Evolutionary conservation across 768 basidiomycete species (phyloP).

Genomic region (Tubosaeta brunneosetosa): DNA sequence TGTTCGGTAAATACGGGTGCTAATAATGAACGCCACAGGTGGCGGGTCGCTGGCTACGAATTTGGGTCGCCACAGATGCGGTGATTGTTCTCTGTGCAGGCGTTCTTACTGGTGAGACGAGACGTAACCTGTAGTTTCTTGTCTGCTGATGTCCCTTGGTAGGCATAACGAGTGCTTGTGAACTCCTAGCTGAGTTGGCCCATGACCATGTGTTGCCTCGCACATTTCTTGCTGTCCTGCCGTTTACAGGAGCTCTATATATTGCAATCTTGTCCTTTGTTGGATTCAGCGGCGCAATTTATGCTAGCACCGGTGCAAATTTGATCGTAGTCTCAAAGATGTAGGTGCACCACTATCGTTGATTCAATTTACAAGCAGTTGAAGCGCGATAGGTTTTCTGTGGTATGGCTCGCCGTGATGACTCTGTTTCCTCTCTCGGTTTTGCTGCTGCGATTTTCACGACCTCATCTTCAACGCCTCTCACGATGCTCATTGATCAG

Average conservation of each 20-base stretch:
- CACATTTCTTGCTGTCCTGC: conserved; percentile 44
- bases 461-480: conserved; percentile 49
- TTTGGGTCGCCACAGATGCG: conserved; percentile 62
- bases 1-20: not conserved
- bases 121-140: not conserved
- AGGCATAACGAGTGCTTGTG: conserved; percentile 58
- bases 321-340: conserved; percentile 55
- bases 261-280: conserved; percentile 49
- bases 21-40: conserved; percentile 32
- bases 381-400: conserved; percentile 47
- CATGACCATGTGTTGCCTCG: conserved; percentile 58
- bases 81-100: conserved; percentile 70
- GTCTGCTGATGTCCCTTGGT: conserved; percentile 1
- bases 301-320: conserved; percentile 52
- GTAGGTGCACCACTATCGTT: conserved; percentile 27
- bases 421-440: conserved; percentile 57
- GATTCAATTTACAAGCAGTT: not conserved
- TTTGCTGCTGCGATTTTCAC: conserved; percentile 59
- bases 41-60: conserved; percentile 58
- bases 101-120: conserved; percentile 53
- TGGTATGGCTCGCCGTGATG: conserved; percentile 66
- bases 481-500: conserved; percentile 37
- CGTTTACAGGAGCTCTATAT: conserved; percentile 48
- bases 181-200: conserved; percentile 54
- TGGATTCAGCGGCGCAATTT: conserved; percentile 47